Evolutionary conservation across 2,329 filamentous ascomycete genomes (phyloP), one percentile per base, ranked within the genome.

Genomic region (Neoarthrinium moseri): DNA sequence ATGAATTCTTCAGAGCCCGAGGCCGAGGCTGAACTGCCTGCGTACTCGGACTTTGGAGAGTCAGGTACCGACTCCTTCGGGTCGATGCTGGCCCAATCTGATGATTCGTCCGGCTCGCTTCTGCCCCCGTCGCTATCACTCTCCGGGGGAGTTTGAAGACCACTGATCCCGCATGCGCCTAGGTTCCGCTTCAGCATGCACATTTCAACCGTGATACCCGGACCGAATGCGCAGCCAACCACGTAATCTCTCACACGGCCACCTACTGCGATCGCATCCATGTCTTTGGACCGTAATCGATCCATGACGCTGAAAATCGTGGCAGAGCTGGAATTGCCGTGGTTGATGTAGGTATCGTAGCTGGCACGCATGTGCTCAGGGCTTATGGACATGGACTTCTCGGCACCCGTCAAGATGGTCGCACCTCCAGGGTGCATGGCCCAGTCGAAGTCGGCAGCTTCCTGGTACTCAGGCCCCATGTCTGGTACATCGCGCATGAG

Each of bases 381-480:
- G 0, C 71, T 72, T 37, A 88, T 74, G 5, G 66, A 61, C 70
- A 89, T 72, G 1, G 69, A 71, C 33, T 68, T 68, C 60, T 87
- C 79, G 1, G 84, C 80, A 1, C 83, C 82, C 0, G 80, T 74
- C 2, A 89, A 68, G 33, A 89, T 86, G 1, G 83, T 81, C 1
- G 81, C 73, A 15, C 85, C 85, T 4, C 85, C 85, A 0, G 85
- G 85, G 54, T 89, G 85, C 59, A 89, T 76, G 1, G 84, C 85
- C 85, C 85, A 89, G 67, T 89, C 85, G 52, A 86, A 87, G 48
- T 85, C 78, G 0, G 70, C 61, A 0, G 83, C 69, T 0, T 60
- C 52, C n/a, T 62, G 57, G 54, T 75, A 76, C 6, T 62, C 56
- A 5, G 61, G 56, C 1, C 78, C 75, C 3, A 81, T 62, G 1